These are phyloP conservation scores for Oryza longistaminata DNA, from an alignment of 176 grass and related monocot species.

Conservation along the genomic window DNA sequence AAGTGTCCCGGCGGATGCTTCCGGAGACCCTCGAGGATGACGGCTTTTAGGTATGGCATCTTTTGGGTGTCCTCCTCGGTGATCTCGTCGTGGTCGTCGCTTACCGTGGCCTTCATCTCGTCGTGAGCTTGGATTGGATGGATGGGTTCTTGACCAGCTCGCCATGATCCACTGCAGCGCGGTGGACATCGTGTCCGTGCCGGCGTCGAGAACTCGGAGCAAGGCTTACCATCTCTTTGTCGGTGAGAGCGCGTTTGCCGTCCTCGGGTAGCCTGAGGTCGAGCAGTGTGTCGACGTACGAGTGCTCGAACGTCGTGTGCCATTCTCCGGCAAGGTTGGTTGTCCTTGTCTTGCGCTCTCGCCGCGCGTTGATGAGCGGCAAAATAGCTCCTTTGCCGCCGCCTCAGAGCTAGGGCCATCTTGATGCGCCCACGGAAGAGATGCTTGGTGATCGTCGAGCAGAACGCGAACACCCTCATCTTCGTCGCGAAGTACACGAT, in stretches of 20 bases:
- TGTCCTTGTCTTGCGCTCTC: constrained; percentile 28
- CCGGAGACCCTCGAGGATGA: constrained; percentile 62
- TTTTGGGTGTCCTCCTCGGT: constrained; percentile 45
- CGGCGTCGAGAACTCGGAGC: constrained; percentile 68
- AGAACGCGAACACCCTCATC: constrained; percentile 37
- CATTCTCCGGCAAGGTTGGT: not conserved
- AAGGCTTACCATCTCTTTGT: constrained; percentile 50
- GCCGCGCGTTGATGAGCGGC: constrained; percentile 46
- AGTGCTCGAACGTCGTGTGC: constrained; percentile 47
- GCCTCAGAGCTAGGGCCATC: not conserved
- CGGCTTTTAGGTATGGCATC: constrained; percentile 65
- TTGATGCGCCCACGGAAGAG: constrained; percentile 38
- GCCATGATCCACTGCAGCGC: constrained; percentile 79
- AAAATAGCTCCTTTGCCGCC: constrained; percentile 35
- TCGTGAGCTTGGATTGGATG: constrained; percentile 44
- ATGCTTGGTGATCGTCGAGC: constrained; percentile 40
- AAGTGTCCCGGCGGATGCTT: constrained; percentile 61
- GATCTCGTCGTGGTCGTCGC: constrained; percentile 25
- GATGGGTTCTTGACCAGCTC: constrained; percentile 63
- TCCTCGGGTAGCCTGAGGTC: constrained; percentile 55
- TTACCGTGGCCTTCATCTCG: constrained; percentile 30
- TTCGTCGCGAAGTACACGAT: constrained; percentile 8
- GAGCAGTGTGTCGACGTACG: constrained; percentile 73
- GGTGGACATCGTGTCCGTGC: constrained; percentile 71
- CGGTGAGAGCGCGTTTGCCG: constrained; percentile 36